These are phyloP conservation scores for Poterioochromonas sp. DNA, from an alignment of 352 stramenopile genomes.

Conservation along the genomic window DNA sequence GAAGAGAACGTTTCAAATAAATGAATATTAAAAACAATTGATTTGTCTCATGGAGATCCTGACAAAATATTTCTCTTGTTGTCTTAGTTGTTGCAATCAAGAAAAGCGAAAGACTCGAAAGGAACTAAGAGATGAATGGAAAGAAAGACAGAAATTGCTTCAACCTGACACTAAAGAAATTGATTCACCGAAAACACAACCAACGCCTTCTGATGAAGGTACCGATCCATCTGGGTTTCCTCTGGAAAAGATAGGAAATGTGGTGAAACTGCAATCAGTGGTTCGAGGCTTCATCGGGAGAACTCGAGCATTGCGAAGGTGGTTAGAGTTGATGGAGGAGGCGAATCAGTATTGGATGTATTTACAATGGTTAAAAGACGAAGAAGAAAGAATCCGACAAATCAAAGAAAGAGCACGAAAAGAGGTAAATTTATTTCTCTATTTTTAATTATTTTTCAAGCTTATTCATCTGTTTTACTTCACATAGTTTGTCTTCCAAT, in stretches of 20 bases:
- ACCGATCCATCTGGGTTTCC: background rate
- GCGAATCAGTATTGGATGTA: constrained; percentile 11
- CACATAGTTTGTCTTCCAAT: background rate
- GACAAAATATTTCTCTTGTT: too few species aligned
- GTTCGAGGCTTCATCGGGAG: background rate
- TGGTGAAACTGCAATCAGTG: background rate
- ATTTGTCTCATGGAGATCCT: too few species aligned
- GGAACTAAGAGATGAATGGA: too few species aligned
- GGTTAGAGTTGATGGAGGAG: background rate
- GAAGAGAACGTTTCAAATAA: too few species aligned
- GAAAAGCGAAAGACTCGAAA: too few species aligned
- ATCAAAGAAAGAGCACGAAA: background rate
- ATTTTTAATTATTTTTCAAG: too few species aligned
- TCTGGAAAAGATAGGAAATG: background rate
- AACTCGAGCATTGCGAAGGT: background rate
- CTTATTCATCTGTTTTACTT: too few species aligned
- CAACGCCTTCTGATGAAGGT: background rate
- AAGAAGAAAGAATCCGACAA: constrained; percentile 1
- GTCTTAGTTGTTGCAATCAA: too few species aligned
- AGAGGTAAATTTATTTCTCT: background rate
- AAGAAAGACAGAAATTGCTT: too few species aligned
- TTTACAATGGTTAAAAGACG: background rate
- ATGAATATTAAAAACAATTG: too few species aligned
- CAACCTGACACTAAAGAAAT: too few species aligned
- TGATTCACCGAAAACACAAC: too few species aligned